Conservation (phyloP, 2,329 filamentous ascomycete species). For the Nemania diffusa region DNA sequence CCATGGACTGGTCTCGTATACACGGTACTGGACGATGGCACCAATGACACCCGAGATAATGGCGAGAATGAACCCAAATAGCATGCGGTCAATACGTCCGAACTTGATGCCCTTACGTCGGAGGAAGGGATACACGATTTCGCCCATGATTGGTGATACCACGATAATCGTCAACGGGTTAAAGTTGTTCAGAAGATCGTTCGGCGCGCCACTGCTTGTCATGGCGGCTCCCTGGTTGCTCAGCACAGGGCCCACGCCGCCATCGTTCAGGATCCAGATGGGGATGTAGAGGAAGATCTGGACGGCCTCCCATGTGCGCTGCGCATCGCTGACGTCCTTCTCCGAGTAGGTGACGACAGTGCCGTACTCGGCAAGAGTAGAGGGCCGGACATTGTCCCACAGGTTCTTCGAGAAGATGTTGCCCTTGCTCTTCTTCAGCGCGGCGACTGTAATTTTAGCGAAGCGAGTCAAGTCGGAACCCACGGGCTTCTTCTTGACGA, state of each 20-base stretch:
- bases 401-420: conserved; percentile 65
- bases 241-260: conserved; percentile 51
- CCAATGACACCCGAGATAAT: conserved; percentile 65
- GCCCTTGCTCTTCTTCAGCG: conserved; percentile 60
- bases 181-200: conserved; percentile 70
- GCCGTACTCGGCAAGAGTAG: conserved; percentile 57
- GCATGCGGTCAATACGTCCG: conserved; percentile 67
- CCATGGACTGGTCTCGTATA: conserved; percentile 67
- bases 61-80: conserved; percentile 64
- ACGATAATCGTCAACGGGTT: conserved; percentile 70
- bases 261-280: conserved; percentile 54
- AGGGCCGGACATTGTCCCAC: conserved; percentile 70
- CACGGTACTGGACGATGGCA: conserved; percentile 65
- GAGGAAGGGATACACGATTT: conserved; percentile 67
- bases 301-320: conserved; percentile 59
- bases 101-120: conserved; percentile 63
- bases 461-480: conserved; percentile 74
- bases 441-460: conserved; percentile 63
- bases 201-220: conserved; percentile 62
- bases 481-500: conserved; percentile 66
- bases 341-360: conserved; percentile 70
- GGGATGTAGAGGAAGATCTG: conserved; percentile 57
- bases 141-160: conserved; percentile 63
- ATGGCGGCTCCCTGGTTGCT: conserved; percentile 56
- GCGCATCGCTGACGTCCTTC: conserved; percentile 73